phyloP scores from a whole-genome alignment of 148 eudicot species.

The Rhododendron williamsianum region DNA sequence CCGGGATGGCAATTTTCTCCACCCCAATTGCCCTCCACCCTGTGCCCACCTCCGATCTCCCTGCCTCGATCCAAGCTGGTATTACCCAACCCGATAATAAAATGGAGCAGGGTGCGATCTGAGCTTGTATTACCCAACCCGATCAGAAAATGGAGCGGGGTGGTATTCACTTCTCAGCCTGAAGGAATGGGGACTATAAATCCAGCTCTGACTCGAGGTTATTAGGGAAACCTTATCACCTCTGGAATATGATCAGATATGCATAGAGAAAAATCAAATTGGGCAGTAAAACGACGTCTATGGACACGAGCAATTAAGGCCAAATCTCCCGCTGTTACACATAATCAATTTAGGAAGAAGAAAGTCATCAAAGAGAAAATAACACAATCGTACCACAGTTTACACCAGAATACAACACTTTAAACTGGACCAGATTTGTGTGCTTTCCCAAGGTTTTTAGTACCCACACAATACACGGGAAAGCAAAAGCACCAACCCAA shows the following conservation, averaged over 20 bases:
- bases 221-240: not conserved
- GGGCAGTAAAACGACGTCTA: too few species aligned
- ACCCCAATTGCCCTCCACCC: too few species aligned
- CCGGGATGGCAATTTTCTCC: too few species aligned
- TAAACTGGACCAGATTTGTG: not conserved
- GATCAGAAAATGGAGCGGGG: not conserved
- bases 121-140: not conserved
- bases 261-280: not conserved
- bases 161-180: not conserved
- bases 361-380: not conserved
- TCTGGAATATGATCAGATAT: not conserved
- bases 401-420: not conserved
- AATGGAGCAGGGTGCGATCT: not conserved
- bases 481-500: constrained; percentile 2
- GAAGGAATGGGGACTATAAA: not conserved
- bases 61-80: not conserved
- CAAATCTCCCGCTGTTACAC: not conserved
- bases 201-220: not conserved
- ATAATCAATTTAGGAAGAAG: not conserved
- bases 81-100: not conserved
- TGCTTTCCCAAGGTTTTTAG: not conserved
- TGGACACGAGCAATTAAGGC: not conserved
- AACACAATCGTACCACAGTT: not conserved
- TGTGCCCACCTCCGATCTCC: too few species aligned
- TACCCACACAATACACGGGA: not conserved